phyloP scores from a whole-genome alignment of 345 rosid genomes.

The Camelina sativa region DNA sequence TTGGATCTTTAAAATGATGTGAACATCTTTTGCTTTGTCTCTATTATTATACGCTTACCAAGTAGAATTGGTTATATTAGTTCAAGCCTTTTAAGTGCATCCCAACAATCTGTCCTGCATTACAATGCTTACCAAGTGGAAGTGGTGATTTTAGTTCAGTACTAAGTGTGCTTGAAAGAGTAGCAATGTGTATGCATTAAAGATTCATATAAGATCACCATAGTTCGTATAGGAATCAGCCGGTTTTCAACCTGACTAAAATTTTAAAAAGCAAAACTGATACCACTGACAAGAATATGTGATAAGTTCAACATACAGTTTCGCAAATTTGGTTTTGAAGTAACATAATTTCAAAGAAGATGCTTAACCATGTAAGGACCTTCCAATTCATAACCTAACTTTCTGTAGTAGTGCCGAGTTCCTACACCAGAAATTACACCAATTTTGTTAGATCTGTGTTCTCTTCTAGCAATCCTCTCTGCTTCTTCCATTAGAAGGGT shows the following conservation, averaged over 20 bases:
- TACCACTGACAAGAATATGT: background rate
- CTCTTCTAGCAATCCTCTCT: conserved; percentile 75
- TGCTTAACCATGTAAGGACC: conserved; percentile 96
- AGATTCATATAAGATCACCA: background rate
- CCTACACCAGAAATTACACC: conserved; percentile 97
- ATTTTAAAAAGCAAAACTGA: conserved; percentile 7
- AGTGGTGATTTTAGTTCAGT: no score
- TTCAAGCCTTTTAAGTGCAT: background rate
- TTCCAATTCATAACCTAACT: conserved; percentile 89
- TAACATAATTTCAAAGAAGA: conserved; percentile 50
- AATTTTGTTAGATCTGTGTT: conserved; percentile 83
- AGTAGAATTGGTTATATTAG: background rate
- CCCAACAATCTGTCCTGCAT: no score
- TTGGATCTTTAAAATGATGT: background rate
- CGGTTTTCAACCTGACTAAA: background rate
- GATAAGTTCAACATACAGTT: conserved; percentile 17
- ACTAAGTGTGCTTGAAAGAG: background rate
- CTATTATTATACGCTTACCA: background rate
- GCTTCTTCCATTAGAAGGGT: conserved; percentile 99
- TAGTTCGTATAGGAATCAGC: background rate
- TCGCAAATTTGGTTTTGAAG: background rate
- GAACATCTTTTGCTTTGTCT: conserved; percentile 2
- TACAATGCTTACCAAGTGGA: no score
- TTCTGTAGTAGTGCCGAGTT: conserved; percentile 94
- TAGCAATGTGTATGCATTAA: background rate